Evolutionary conservation across 495 filamentous ascomycete genomes (phyloP).

Genomic region (Penicillium robsamsonii): DNA sequence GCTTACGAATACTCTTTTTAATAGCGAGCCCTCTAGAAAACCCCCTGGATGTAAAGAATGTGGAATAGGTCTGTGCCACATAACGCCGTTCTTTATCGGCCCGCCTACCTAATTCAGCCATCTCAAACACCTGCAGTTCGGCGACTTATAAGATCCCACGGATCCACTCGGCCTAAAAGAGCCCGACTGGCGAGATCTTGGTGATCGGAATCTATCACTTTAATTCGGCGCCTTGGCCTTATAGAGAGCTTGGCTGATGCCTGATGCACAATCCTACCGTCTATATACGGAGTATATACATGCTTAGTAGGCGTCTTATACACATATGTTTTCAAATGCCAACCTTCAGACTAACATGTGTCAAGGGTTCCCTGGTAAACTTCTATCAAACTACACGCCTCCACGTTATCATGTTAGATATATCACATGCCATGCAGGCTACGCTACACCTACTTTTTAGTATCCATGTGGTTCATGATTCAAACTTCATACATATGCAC

Average conservation of each 20-base stretch:
- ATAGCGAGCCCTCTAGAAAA: not conserved
- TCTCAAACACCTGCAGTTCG: not conserved
- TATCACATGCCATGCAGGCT: not conserved
- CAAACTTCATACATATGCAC: not conserved
- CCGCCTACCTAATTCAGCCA: not conserved
- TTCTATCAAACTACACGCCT: not conserved
- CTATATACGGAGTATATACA: not conserved
- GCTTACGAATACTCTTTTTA: not conserved
- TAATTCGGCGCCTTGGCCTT: too few species aligned
- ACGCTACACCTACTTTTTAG: not conserved
- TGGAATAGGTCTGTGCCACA: not conserved
- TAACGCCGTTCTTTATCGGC: too few species aligned
- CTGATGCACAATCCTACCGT: not conserved
- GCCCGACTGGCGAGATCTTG: not conserved
- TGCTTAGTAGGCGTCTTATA: not conserved
- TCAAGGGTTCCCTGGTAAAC: not conserved
- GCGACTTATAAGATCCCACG: not conserved
- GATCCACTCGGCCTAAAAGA: slow-evolving; percentile 5
- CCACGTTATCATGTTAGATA: not conserved
- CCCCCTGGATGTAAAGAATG: not conserved
- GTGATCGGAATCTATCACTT: not conserved
- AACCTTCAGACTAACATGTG: not conserved
- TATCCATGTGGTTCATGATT: not conserved
- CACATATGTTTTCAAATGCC: too few species aligned
- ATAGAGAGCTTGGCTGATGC: not conserved